Base-by-base conservation (phyloP, 2,329 filamentous ascomycete species). In the Didymella glomerata region DNA sequence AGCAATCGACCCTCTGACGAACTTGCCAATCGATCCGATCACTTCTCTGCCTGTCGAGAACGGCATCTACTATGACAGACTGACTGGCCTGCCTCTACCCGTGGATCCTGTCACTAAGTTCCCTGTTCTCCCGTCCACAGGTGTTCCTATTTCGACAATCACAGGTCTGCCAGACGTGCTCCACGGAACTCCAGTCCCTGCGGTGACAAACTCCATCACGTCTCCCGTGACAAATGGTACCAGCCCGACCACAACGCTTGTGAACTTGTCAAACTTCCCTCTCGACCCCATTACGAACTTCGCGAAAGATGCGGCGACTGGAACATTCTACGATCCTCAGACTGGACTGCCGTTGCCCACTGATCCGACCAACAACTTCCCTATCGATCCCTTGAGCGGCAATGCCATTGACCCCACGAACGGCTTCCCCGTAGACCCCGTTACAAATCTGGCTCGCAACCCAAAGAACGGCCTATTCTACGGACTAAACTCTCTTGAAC, bases 11-110 rank as follows among this genome's bases (percentile, higher is more conserved):
- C 10, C 22, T 3, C 7, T 16, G 1, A 49, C 34, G 11, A 32
- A 32, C 2, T 28, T 49, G 6, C 47, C 47, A 3, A 49, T 51
- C 22, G 48, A 51, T 8, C 48, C 48, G 2, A 51, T 51, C 27
- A 51, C 48, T 7, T 34, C 30, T 24, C 16, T 51, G 3, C 48
- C 40, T 14, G 36, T 25, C 20, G 38, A 13, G 7, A 51, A 10
- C 7, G 38, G 48, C 2, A 14, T 51, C 10, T 51, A 16, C 14
- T 51, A 42, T 20, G 28, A 51, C 40, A 25, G 38, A n/a, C 11
- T 32, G 27, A 44, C 48, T 16, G 38, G 38, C n/a, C 38, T 42
- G 3, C 38, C 48, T 10, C 10, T 51, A 5, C 38, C 16, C 6
- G 40, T 42, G 2, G 48, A 51, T 22, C 18, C 48, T 11, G 10